Base-by-base conservation (phyloP, 768 basidiomycete genomes). In the Russula ochroleuca region DNA sequence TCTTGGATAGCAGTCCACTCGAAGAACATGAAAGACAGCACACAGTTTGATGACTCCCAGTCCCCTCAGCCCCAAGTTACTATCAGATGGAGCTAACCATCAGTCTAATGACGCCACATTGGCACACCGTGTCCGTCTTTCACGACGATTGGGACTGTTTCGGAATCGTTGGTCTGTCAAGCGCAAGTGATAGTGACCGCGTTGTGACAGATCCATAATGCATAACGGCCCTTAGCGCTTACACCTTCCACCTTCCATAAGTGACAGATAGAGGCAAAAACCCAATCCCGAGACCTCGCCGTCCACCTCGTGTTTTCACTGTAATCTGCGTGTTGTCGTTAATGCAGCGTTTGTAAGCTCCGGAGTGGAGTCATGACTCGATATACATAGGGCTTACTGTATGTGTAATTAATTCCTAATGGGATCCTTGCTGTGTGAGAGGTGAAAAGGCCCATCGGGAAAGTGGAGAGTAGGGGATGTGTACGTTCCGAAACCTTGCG, bases 91-190 rank as follows among this genome's bases (percentile, higher is more conserved):
- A 10, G 19, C 31, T 28, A 5, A 5, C 43, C 51, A 52, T 52
- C 51, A 52, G 33, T 51, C 11, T 23, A 23, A 48, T 10, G 48
- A 49, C 48, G 48, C 52, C 52, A 37, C 52, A 53, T 53, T 53
- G 13, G 33, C n/a, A 53, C 49, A 31, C 17, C 49, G 25, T 49
- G 47, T 17, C 25, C 25, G 28, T 49, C 25, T 21, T 28, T 28
- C 52, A 15, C n/a, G n/a, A 14, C 11, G 52, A 37, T 37, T 53
- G 21, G 28, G 35, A 23, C 35, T 37, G 21, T n/a, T 53, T 19
- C 33, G n/a, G 52, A 31, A 21, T 21, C 23, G 48, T 25, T 49
- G 48, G 25, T 15, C 25, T 15, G 14, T 21, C 19, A 35, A 19
- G 25, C 2, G 3, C 15, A 19, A 49, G 25, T 11, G 28, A n/a